phyloP scores from a whole-genome alignment of 2,329 filamentous ascomycete genomes.

The Claviceps sp. region DNA sequence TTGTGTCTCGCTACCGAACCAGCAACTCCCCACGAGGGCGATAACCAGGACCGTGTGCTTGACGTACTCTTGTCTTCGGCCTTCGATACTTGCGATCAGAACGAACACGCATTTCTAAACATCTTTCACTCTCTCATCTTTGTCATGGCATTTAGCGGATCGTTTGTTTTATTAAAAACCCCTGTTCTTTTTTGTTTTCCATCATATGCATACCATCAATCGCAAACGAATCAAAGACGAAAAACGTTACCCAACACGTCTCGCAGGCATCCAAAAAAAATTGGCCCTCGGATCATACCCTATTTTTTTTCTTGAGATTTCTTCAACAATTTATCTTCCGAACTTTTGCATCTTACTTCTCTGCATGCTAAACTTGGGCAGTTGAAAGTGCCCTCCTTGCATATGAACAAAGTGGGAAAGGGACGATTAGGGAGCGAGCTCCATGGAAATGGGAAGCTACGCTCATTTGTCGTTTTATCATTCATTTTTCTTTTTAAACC shows the following conservation, averaged over 20 bases:
- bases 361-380: slow-evolving; percentile 11
- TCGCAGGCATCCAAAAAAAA: slow-evolving; percentile 25
- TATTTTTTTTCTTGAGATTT: slow-evolving; percentile 10
- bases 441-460: background rate
- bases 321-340: slow-evolving; percentile 11
- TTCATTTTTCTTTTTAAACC: slow-evolving; percentile 12
- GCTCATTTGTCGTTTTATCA: background rate
- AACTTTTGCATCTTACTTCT: slow-evolving; percentile 11
- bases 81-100: background rate
- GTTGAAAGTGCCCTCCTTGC: slow-evolving; percentile 7
- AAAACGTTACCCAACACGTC: slow-evolving; percentile 19
- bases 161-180: slow-evolving; percentile 15
- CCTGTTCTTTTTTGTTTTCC: slow-evolving; percentile 10
- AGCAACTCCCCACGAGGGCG: background rate
- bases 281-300: slow-evolving; percentile 25
- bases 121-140: slow-evolving; percentile 14
- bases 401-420: slow-evolving; percentile 6
- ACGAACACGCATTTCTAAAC: background rate
- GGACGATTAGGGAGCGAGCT: slow-evolving; percentile 4
- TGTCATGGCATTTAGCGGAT: slow-evolving; percentile 35
- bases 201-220: background rate
- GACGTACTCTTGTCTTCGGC: slow-evolving; percentile 5
- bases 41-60: no score
- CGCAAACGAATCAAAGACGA: slow-evolving; percentile 11
- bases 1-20: background rate